These are phyloP conservation scores for Sclerotinia nivalis DNA, from an alignment of 2,329 filamentous ascomycete genomes.

Conservation along the genomic window DNA sequence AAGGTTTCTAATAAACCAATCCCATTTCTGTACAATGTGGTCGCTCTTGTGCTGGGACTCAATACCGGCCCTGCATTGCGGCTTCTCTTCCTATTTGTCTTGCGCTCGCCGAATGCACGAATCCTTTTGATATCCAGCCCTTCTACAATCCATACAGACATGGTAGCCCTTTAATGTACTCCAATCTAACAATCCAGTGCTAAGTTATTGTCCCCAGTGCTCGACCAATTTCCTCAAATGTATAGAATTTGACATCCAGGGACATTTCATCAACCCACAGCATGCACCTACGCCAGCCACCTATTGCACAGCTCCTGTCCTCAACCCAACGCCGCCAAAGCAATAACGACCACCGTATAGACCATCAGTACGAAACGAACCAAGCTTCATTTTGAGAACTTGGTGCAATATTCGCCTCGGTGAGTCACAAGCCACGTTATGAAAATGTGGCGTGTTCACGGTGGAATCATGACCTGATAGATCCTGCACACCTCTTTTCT, in stretches of 20 bases:
- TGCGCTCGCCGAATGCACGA: background rate
- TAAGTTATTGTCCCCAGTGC: too few relatives aligned
- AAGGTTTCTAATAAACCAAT: background rate
- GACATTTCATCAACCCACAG: background rate
- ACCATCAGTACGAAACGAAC: background rate
- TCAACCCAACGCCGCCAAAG: background rate
- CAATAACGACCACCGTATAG: background rate
- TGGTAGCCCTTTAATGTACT: background rate
- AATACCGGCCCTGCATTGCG: background rate
- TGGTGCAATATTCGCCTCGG: background rate
- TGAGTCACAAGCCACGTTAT: background rate
- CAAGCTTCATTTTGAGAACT: background rate
- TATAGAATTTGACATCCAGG: background rate
- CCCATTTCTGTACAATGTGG: background rate
- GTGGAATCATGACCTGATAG: background rate
- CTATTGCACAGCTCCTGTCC: background rate
- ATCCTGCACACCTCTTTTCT: background rate
- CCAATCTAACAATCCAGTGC: too few relatives aligned
- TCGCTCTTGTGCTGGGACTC: background rate
- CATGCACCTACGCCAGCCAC: background rate
- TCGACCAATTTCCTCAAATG: background rate
- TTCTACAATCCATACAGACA: too few relatives aligned
- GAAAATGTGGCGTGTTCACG: background rate
- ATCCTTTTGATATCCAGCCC: background rate
- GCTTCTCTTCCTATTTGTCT: background rate